A percentile compares a stretch with the other conserved stretches of the same genome.
Conservation (phyloP, 306 rosid genomes). For the Hippophae tibetana region DNA sequence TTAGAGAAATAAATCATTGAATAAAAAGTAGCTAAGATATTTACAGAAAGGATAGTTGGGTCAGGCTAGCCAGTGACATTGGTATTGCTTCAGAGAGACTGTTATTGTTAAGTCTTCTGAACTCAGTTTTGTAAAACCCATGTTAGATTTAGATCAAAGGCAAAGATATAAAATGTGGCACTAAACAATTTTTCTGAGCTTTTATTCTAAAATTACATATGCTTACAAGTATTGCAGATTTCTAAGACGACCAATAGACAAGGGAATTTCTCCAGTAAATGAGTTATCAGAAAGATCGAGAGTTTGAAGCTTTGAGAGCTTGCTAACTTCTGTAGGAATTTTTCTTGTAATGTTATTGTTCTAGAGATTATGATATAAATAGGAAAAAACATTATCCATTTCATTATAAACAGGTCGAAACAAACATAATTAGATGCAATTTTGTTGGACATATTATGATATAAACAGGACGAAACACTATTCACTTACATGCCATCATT, state of each 20-base stretch:
- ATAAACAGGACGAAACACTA: no score
- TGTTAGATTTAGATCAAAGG: background rate
- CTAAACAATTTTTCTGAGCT: background rate
- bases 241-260: conserved; percentile 57
- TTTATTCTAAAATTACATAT: conserved; percentile 10
- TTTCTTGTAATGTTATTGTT: conserved; percentile 79
- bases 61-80: conserved; percentile 70
- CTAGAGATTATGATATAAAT: no score
- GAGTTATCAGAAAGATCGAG: conserved; percentile 81
- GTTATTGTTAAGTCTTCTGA: conserved; percentile 91
- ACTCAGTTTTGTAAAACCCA: conserved; percentile 13
- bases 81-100: conserved; percentile 69
- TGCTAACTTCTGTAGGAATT: conserved; percentile 68
- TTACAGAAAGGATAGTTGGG: conserved; percentile 84
- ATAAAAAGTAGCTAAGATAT: conserved; percentile 23
- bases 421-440: no score
- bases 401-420: no score
- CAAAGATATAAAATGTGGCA: background rate
- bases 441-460: no score
- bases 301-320: conserved; percentile 73
- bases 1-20: conserved; percentile 3
- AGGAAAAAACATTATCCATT: no score
- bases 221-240: conserved; percentile 79
- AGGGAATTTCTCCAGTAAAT: conserved; percentile 63
- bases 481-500: no score